A percentile compares a stretch with the other conserved stretches of the same genome.
Conservation (phyloP, 1,139 yeast genomes). For the Lodderomyces theae region DNA sequence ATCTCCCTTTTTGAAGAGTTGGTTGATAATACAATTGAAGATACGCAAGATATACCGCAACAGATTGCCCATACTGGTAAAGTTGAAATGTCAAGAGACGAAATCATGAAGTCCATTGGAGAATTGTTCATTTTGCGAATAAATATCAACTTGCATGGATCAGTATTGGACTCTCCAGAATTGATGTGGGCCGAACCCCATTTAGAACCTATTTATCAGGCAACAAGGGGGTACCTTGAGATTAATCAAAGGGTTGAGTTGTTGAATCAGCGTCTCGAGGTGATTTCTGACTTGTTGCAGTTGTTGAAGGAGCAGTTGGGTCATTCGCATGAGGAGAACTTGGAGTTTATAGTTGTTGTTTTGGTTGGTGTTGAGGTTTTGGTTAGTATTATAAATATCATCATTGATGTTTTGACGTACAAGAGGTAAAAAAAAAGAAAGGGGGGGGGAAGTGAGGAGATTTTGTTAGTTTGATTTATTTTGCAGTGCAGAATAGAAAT, state of each 20-base stretch:
- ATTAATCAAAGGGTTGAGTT: slow-evolving; percentile 89
- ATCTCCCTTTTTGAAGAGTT: slow-evolving; percentile 92
- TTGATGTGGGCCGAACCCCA: slow-evolving; percentile 99
- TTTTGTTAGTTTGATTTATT: too few relatives aligned
- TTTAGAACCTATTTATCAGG: slow-evolving; percentile 93
- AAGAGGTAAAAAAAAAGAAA: slow-evolving; percentile 13
- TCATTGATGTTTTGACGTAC: slow-evolving; percentile 39
- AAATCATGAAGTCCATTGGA: slow-evolving; percentile 94
- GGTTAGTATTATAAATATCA: slow-evolving; percentile 75
- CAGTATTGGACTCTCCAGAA: slow-evolving; percentile 93
- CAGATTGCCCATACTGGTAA: slow-evolving; percentile 93
- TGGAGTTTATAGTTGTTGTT: slow-evolving; percentile 90
- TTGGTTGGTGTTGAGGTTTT: slow-evolving; percentile 81
- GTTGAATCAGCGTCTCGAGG: slow-evolving; percentile 87
- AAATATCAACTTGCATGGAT: slow-evolving; percentile 89
- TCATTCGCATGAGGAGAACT: slow-evolving; percentile 84
- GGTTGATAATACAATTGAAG: slow-evolving; percentile 93
- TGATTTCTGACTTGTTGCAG: slow-evolving; percentile 85
- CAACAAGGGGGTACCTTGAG: slow-evolving; percentile 90
- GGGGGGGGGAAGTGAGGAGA: too few relatives aligned
- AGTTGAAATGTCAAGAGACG: slow-evolving; percentile 90
- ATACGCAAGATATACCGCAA: slow-evolving; percentile 94
- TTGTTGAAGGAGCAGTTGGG: slow-evolving; percentile 97
- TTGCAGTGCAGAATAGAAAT: too few relatives aligned
- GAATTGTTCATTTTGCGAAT: slow-evolving; percentile 89